Conservation (phyloP, 768 basidiomycete species). For the Mycena galopus region DNA sequence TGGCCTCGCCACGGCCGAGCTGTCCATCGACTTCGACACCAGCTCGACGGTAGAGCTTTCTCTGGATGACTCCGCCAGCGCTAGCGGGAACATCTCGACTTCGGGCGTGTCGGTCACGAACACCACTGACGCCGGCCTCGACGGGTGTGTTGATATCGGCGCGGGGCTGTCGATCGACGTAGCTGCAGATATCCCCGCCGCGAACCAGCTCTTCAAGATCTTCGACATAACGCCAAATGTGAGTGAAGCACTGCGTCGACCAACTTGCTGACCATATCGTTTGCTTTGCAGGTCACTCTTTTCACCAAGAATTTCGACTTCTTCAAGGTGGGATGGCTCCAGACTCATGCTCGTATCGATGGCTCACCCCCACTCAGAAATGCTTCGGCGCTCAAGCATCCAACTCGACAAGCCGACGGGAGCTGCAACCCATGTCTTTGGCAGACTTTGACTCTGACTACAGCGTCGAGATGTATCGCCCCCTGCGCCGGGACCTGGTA, state of each 20-base stretch:
- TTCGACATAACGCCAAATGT: not conserved
- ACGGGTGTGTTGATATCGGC: conserved; percentile 53
- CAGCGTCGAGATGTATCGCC: not conserved
- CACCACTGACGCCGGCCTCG: conserved; percentile 29
- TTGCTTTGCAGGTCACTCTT: conserved; percentile 45
- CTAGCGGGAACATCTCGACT: conserved; percentile 3
- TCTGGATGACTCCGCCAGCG: conserved; percentile 31
- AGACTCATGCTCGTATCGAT: not conserved
- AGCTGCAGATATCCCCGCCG: conserved; percentile 49
- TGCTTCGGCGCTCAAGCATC: conserved; percentile 30
- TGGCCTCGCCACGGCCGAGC: conserved; percentile 26
- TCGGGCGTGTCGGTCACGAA: conserved; percentile 11
- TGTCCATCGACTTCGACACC: conserved; percentile 46
- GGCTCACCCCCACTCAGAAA: conserved; percentile 14
- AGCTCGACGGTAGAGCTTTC: conserved; percentile 43
- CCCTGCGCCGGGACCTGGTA: conserved; percentile 3
- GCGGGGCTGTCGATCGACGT: conserved; percentile 53
- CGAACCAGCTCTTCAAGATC: not conserved
- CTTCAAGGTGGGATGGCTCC: conserved; percentile 44
- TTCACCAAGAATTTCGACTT: conserved; percentile 55
- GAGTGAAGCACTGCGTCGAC: not conserved
- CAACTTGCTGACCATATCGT: not conserved
- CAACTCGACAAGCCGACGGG: conserved; percentile 14
- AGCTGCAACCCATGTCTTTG: conserved; percentile 2
- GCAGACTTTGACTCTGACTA: conserved; percentile 8